Evolutionary conservation across 1,284 basidiomycete genomes (phyloP).

Genomic region (Tilletia indica): DNA sequence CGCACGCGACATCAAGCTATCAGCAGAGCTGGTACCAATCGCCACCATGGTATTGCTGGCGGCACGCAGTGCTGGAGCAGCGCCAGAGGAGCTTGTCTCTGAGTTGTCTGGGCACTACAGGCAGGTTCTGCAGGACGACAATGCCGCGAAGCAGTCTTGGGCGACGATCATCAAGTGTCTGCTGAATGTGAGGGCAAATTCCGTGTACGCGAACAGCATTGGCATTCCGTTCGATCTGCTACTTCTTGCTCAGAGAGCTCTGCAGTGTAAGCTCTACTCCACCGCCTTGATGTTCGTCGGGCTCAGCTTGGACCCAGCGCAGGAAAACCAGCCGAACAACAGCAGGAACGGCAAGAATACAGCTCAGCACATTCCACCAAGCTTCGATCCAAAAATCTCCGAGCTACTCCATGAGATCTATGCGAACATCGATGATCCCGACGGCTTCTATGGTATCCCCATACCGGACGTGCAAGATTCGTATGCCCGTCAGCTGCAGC

Average conservation of each 20-base stretch:
- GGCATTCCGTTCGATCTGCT: slow-evolving; percentile 81
- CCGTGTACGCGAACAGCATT: slow-evolving; percentile 61
- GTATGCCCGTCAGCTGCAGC: slow-evolving; percentile 79
- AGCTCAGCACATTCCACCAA: background rate
- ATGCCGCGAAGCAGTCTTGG: slow-evolving; percentile 61
- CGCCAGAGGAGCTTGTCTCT: background rate
- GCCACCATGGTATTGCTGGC: background rate
- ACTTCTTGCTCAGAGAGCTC: slow-evolving; percentile 72
- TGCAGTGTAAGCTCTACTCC: slow-evolving; percentile 77
- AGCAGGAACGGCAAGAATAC: slow-evolving; percentile 1
- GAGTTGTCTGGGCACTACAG: slow-evolving; percentile 34
- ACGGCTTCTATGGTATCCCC: slow-evolving; percentile 92
- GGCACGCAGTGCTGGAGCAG: background rate
- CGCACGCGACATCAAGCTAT: background rate
- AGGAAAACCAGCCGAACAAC: background rate
- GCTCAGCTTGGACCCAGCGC: slow-evolving; percentile 65
- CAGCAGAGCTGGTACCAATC: background rate
- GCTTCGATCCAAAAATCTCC: slow-evolving; percentile 18
- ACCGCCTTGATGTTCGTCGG: slow-evolving; percentile 88
- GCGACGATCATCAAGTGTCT: slow-evolving; percentile 72
- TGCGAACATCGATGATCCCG: slow-evolving; percentile 90
- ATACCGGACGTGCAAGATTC: slow-evolving; percentile 72
- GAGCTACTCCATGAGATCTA: slow-evolving; percentile 81
- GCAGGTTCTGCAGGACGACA: slow-evolving; percentile 61
- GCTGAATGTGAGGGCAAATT: slow-evolving; percentile 55